Evolutionary conservation across 306 rosid genomes (phyloP), one percentile per base, ranked within the genome.

Genomic region (Pueraria montana): DNA sequence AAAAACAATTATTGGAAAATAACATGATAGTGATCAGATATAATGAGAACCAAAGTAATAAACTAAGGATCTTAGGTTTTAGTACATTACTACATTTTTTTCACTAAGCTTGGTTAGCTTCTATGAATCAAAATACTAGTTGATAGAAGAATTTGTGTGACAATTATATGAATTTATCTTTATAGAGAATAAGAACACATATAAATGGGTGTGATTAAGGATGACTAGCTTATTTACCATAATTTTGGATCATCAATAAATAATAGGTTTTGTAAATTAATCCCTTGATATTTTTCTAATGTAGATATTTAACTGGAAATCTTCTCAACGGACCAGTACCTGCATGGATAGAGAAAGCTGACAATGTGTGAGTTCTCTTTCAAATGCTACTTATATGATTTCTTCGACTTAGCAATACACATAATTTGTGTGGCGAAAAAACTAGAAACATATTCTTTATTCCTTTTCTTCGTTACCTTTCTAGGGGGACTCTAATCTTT

Each of bases 221-320:
- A n/a, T 66, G 23, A 13, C 23, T 45, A 80, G 46, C 30, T 72
- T 71, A 42, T 52, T 79, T 65, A 11, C 14, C 27, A 40, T 20
- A 16, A 3, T 59, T 5, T 18, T 24, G 20, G 40, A 21, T 73
- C 32, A 20, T 62, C 13, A 20, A 42, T 43, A 63, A 23, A 43
- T 61, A 23, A 48, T 50, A 23, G 9, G 18, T n/a, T 61, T 16
- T 38, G 8, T 14, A 58, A 36, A 30, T 76, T 58, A 59, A 52
- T 62, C 36, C 64, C 16, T 71, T 84, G 76, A 59, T 69, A 50
- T 58, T 68, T 11, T 61, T 73, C 20, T 69, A 12, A 16, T 30
- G 30, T 49, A 94, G 98, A 83, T 90, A 87, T 85, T 88, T 94
- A 69, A 91, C 94, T 52, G 93, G 96, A 87, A 92, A 94, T 83